These are phyloP conservation scores for Aspergillus egyptiacus DNA, from an alignment of 495 filamentous ascomycete genomes.

Conservation along the genomic window DNA sequence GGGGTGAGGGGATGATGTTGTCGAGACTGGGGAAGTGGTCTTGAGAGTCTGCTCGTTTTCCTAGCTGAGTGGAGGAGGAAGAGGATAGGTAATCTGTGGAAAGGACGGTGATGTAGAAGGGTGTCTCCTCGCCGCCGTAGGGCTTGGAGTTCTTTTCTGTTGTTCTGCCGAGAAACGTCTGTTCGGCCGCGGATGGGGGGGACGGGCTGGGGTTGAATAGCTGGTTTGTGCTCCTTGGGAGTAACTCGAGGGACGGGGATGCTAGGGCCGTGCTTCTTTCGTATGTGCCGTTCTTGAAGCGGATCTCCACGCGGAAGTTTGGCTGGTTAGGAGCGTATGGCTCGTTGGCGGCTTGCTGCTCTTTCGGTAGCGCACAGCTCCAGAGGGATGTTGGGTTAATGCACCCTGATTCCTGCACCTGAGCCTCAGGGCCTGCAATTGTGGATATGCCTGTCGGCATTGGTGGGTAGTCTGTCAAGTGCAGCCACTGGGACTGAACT, in stretches of 20 bases:
- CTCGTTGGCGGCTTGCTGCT: slow-evolving; percentile 53
- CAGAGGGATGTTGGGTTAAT: slow-evolving; percentile 64
- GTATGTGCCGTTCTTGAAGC: slow-evolving; percentile 66
- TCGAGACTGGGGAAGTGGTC: slow-evolving; percentile 44
- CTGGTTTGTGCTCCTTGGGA: slow-evolving; percentile 10
- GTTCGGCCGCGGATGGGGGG: slow-evolving; percentile 61
- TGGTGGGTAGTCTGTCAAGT: slow-evolving; percentile 77
- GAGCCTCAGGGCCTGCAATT: slow-evolving; percentile 58
- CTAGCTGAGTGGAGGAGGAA: slow-evolving; percentile 18
- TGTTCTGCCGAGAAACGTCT: slow-evolving; percentile 74
- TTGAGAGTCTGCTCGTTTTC: slow-evolving; percentile 17
- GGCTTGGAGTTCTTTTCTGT: slow-evolving; percentile 64
- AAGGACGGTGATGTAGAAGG: slow-evolving; percentile 46
- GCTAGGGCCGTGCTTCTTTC: slow-evolving; percentile 30
- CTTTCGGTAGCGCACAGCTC: slow-evolving; percentile 78
- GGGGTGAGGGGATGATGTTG: slow-evolving; percentile 54
- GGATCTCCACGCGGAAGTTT: slow-evolving; percentile 73
- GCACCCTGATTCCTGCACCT: slow-evolving; percentile 55
- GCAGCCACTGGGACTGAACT: slow-evolving; percentile 63
- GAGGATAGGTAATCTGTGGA: slow-evolving; percentile 10
- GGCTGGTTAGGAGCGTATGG: slow-evolving; percentile 61
- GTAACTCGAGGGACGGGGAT: slow-evolving; percentile 18
- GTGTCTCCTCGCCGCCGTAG: slow-evolving; percentile 47
- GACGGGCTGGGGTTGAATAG: slow-evolving; percentile 53
- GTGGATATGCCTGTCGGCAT: slow-evolving; percentile 79